These are phyloP conservation scores for Liquidambar formosana DNA, from an alignment of 164 flowering plant genomes.

Conservation along the genomic window DNA sequence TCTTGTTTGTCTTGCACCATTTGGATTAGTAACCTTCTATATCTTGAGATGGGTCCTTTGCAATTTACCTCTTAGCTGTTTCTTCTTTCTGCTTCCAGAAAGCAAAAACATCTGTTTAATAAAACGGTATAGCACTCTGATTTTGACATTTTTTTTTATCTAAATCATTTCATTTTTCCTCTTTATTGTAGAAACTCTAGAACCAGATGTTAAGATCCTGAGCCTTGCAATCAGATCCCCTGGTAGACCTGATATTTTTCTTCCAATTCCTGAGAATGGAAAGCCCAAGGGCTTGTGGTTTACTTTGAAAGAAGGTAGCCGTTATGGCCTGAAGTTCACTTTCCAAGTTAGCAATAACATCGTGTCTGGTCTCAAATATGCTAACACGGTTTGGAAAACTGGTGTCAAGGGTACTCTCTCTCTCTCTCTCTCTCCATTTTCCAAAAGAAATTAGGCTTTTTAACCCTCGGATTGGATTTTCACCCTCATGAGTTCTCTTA, in stretches of 20 bases:
- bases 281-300: conserved; percentile 66
- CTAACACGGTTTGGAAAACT: conserved; percentile 67
- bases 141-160: background rate
- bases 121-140: too few relatives aligned
- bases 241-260: conserved; percentile 51
- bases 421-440: background rate
- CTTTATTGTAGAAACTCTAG: conserved; percentile 46
- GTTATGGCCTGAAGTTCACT: conserved; percentile 50
- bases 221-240: conserved; percentile 58
- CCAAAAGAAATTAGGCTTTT: background rate
- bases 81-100: too few relatives aligned
- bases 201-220: conserved; percentile 62
- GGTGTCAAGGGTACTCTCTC: conserved; percentile 50
- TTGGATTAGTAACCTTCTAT: too few relatives aligned
- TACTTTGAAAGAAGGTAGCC: conserved; percentile 62
- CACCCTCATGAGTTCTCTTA: background rate
- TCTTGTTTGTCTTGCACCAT: background rate
- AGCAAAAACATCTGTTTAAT: too few relatives aligned
- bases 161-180: background rate
- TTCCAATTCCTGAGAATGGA: conserved; percentile 52
- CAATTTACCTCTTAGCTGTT: too few relatives aligned
- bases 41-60: too few relatives aligned
- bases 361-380: conserved; percentile 64
- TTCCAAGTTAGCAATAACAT: conserved; percentile 63
- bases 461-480: background rate